These are phyloP conservation scores for Cladosporium sp. DNA, from an alignment of 2,329 filamentous ascomycete genomes.

Conservation along the genomic window DNA sequence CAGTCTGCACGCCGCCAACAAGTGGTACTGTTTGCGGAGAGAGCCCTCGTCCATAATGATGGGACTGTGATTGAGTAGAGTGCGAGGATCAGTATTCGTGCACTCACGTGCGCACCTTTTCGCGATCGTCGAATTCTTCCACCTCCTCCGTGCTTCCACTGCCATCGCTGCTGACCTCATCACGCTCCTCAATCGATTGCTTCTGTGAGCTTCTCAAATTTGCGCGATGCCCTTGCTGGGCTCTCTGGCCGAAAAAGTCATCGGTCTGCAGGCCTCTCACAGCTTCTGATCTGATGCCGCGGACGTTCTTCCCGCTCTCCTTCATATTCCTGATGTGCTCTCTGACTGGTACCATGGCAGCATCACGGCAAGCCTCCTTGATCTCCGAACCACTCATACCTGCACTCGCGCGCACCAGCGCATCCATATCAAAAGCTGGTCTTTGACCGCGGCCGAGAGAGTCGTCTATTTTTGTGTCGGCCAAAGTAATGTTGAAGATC, in stretches of 20 bases:
- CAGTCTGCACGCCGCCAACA: no score
- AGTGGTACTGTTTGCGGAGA: no score
- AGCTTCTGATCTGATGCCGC: slow-evolving; percentile 62
- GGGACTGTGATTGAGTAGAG: slow-evolving; percentile 4
- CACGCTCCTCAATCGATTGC: slow-evolving; percentile 4
- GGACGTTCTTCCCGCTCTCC: slow-evolving; percentile 56
- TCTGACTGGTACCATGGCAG: slow-evolving; percentile 89
- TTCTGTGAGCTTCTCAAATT: not conserved
- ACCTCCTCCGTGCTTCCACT: slow-evolving; percentile 28
- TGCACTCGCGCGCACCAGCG: slow-evolving; percentile 76
- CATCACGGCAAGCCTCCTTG: slow-evolving; percentile 93
- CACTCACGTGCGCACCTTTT: slow-evolving; percentile 1
- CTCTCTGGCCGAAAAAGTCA: slow-evolving; percentile 68
- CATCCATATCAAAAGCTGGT: slow-evolving; percentile 68
- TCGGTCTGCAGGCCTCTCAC: slow-evolving; percentile 78
- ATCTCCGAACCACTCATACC: slow-evolving; percentile 97
- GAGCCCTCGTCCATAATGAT: no score
- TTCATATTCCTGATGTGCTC: slow-evolving; percentile 78
- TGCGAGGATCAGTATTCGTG: not conserved
- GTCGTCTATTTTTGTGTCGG: slow-evolving; percentile 77
- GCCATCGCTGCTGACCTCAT: slow-evolving; percentile 16
- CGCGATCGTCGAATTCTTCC: slow-evolving; percentile 24
- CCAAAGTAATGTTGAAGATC: slow-evolving; percentile 82
- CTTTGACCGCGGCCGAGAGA: slow-evolving; percentile 40
- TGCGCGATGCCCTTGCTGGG: slow-evolving; percentile 15